Evolutionary conservation across 257 asterid species (phyloP), one percentile per base, ranked within the genome.

Genomic region (Coffea eugenioides): DNA sequence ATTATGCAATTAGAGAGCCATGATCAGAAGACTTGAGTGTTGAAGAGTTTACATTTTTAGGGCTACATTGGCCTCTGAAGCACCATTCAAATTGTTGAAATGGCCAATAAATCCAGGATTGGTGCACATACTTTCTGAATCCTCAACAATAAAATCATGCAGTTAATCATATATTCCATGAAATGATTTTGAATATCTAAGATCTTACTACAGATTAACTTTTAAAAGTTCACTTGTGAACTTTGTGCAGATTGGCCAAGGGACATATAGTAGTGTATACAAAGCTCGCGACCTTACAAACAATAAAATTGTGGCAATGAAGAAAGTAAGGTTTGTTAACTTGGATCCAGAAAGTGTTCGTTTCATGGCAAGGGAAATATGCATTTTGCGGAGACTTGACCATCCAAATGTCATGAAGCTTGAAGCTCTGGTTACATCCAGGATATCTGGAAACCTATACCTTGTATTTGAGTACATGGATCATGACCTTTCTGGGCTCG

Each of bases 381-480:
- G 85, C 74, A 90, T 93, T 75, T 88, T 93, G 16, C 92, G 99
- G 15, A 80, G 88, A 69, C 81, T 95, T 69, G 97, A 95, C 86
- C 99, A 95, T 85, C 97, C 98, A 4, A 93, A 95, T 65, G 94
- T 93, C 25, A 93, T 92, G 97, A 93, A 90, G 83, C 98, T 95
- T 49, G 97, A 95, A 82, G 91, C 94, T 34, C 61, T 95, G 61
- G 99, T 89, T 56, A 91, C 94, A 14, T 95, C 99, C 54, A 88
- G 90, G 76, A 88, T 90, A 14, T 91, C 98, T 10, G 94, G 89
- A 49, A 93, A 90, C 81, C 86, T 95, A 84, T 95, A 95, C 81
- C 98, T 95, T 52, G 97, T 93, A 23, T 95, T 95, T 54, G 97
- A 95, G 66, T 95, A 93, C 91, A 95, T 95, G 99, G 99, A 95